Evolutionary conservation across 306 rosid genomes (phyloP).

Genomic region (Medicago ruthenica): DNA sequence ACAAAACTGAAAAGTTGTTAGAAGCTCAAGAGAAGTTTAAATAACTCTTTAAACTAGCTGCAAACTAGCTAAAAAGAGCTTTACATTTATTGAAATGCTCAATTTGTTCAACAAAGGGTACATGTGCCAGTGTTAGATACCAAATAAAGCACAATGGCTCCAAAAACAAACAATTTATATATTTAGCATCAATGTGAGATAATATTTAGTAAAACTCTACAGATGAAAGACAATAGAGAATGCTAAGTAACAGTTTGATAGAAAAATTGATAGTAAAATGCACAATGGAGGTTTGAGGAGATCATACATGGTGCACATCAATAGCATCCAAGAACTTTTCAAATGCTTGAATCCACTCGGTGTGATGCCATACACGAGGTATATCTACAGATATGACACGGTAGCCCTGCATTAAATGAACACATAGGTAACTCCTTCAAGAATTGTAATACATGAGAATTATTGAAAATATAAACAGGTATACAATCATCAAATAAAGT

Average conservation of each 20-base stretch:
- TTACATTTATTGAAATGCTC: slow-evolving; percentile 28
- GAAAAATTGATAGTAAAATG: slow-evolving; percentile 34
- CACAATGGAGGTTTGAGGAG: slow-evolving; percentile 31
- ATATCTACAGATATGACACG: slow-evolving; percentile 94
- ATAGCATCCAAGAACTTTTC: slow-evolving; percentile 99
- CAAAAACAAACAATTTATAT: slow-evolving; percentile 32
- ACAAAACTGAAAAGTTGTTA: slow-evolving; percentile 20
- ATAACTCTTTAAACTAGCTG: slow-evolving; percentile 18
- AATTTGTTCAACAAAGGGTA: not conserved
- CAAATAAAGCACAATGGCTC: slow-evolving; percentile 30
- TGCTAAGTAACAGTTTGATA: slow-evolving; percentile 25
- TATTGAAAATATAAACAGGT: slow-evolving; percentile 17
- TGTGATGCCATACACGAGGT: slow-evolving; percentile 93
- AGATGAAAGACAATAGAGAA: slow-evolving; percentile 32
- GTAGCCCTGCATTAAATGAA: slow-evolving; percentile 75
- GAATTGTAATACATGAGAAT: slow-evolving; percentile 21
- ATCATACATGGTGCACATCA: slow-evolving; percentile 91
- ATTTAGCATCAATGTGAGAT: slow-evolving; percentile 19
- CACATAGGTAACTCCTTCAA: slow-evolving; percentile 9
- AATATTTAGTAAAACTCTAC: slow-evolving; percentile 24
- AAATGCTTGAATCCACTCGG: slow-evolving; percentile 94
- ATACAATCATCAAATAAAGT: slow-evolving; percentile 15
- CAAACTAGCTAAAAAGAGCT: not conserved
- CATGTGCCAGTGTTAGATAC: not conserved
- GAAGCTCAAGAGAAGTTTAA: slow-evolving; percentile 17